Base-by-base conservation (phyloP, 805 yeast species). In the Pichia gijzeniarum region DNA sequence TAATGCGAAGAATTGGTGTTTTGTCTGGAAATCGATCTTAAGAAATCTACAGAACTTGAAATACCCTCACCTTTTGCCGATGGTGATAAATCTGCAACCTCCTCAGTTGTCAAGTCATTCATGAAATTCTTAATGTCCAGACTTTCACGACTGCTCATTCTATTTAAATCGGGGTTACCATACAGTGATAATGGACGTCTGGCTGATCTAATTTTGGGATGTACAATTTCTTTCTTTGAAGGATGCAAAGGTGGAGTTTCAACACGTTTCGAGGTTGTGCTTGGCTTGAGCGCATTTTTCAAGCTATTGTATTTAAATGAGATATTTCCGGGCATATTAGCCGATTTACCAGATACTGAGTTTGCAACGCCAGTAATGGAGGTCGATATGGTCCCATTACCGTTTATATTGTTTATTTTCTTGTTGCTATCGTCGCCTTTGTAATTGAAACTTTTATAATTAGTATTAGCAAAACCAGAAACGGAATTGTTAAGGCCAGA, bases 21-120 rank as follows among this genome's bases (percentile, higher is more conserved):
- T 42, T 67, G 69, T 27, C 61, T 61, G 12, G 70, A 63, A 19
- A 70, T 48, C 21, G 53, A 59, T 41, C 62, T 65, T 31, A 70
- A 45, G 49, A 68, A 71, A 28, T 65, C 73, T 20, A 70, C 61
- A 32, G 65, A 69, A 44, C 65, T 66, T 48, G 63, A 61, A 27
- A 63, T 63, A 21, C 56, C 57, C 14, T 40, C 45, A 20, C 30
- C 17, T 18, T 33, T 30, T 25, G 28, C 27, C 13, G 45, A 13
- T 3, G 68, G 64, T 9, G 67, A 59, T 14, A 65, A 48, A 38
- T 63, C 63, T 4, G 61, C 58, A 32, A 58, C 57, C 46, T 66
- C 67, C 48, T 62, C 63, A 19, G 50, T 57, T n/a, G 60, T 51
- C 49, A 62, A 21, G 6, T 50, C 53, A 25, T 34, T 39, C 22